Evolutionary conservation across 805 yeast genomes (phyloP), one percentile per base, ranked within the genome.

Genomic region (Saturnispora dispora): DNA sequence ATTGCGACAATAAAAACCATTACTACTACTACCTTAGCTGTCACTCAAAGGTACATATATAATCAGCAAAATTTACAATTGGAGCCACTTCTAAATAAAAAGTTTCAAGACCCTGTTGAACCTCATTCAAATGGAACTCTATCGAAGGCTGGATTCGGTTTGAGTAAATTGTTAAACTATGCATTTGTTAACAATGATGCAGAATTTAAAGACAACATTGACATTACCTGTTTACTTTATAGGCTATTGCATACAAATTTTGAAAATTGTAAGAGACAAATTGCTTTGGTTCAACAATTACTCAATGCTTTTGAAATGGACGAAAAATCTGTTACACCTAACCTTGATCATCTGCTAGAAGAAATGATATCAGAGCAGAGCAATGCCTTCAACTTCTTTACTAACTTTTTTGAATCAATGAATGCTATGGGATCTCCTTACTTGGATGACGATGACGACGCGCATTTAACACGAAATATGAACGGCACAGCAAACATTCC

Each of bases 211-310:
- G 41, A 37, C 13, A 20, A 37, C 5, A 37, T 37, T 10, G 5
- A 18, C 13, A 23, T 37, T 9, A 37, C 41, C 17, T 37, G 41
- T 37, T 37, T 37, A 18, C 41, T 37, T 18, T 37, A 37, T 37
- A 37, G 18, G 22, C 17, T 37, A 37, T 20, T 37, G 17, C 59
- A 62, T 45, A 61, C 70, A 25, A 55, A 64, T 23, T 56, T 61
- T 41, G 58, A 67, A 47, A 62, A 67, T 43, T 67, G 63, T 47
- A 44, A 63, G 46, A 62, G 65, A 6, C 65, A 71, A 53, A 45
- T 67, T 22, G 61, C 59, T 42, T 63, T 62, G n/a, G 54, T 71
- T 44, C 63, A 63, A 42, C 56, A 59, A 7, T 53, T 65, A 7
- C 53, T 68, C 32, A 60, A 62, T 33, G 57, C 62, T 15, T 50